A percentile compares a stretch with the other conserved stretches of the same genome.
These are phyloP conservation scores for Chenopodium berlandieri DNA, from an alignment of 148 eudicot species.

Conservation along the genomic window DNA sequence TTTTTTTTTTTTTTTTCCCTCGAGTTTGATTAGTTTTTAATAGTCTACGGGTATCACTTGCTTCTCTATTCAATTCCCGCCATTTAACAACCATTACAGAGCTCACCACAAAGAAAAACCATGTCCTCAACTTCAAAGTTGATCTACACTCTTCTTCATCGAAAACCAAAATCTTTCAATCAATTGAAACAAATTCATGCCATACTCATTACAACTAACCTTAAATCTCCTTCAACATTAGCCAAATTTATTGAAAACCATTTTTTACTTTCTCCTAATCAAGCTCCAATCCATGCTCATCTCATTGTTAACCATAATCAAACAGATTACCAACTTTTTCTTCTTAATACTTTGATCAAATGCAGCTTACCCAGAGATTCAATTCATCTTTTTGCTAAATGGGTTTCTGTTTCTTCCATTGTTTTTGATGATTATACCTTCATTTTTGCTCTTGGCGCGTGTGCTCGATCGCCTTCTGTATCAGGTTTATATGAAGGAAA, in stretches of 20 bases:
- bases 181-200: conserved; percentile 51
- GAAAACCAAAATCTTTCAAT: conserved; percentile 19
- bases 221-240: conserved; percentile 29
- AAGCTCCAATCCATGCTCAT: conserved; percentile 36
- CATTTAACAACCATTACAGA: too few relatives aligned
- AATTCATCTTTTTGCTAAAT: conserved; percentile 40
- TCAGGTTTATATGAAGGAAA: conserved; percentile 44
- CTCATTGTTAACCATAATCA: conserved; percentile 31
- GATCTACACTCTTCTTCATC: conserved; percentile 20
- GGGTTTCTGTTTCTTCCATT: conserved; percentile 36
- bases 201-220: conserved; percentile 37
- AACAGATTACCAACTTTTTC: conserved; percentile 23
- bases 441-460: conserved; percentile 57
- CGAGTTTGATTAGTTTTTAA: too few relatives aligned
- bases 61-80: too few relatives aligned
- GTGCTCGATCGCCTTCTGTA: conserved; percentile 39
- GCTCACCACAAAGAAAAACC: background rate
- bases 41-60: too few relatives aligned
- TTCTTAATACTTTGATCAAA: conserved; percentile 51
- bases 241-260: conserved; percentile 40
- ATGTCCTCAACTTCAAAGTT: conserved; percentile 18
- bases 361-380: conserved; percentile 48
- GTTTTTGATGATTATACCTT: conserved; percentile 44
- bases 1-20: too few relatives aligned
- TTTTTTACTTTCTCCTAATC: conserved; percentile 32